Conservation (phyloP, 2,329 filamentous ascomycete species). For the Alternaria hordeiaustralica region DNA sequence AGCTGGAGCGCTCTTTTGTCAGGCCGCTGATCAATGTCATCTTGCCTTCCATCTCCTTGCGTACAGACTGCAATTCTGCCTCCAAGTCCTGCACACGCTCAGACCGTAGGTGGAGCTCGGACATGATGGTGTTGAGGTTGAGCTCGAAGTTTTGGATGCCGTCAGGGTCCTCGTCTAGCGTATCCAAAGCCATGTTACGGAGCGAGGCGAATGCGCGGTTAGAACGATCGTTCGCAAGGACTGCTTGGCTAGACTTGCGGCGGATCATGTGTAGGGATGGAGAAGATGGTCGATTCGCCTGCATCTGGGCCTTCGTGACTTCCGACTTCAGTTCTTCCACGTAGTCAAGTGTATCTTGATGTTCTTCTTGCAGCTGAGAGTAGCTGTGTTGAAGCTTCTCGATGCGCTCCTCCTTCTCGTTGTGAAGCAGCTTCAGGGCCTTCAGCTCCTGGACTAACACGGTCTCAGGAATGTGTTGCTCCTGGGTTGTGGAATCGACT, state of each 20-base stretch:
- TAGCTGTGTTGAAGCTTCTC: constrained; percentile 78
- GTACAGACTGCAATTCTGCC: constrained; percentile 78
- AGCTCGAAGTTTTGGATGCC: constrained; percentile 91
- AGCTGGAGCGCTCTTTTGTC: constrained; percentile 88
- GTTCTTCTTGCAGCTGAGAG: constrained; percentile 79
- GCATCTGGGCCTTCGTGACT: constrained; percentile 77
- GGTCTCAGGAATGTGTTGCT: constrained; percentile 16
- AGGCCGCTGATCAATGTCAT: constrained; percentile 94
- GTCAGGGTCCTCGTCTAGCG: constrained; percentile 82
- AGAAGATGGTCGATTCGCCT: constrained; percentile 66
- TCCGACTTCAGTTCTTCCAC: constrained; percentile 92
- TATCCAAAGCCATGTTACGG: constrained; percentile 84
- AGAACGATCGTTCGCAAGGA: constrained; percentile 86
- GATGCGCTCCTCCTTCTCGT: constrained; percentile 79
- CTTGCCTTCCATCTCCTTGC: constrained; percentile 97
- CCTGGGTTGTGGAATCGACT: constrained; percentile 26
- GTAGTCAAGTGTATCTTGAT: constrained; percentile 80
- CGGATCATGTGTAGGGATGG: constrained; percentile 80
- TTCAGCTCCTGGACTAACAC: constrained; percentile 67
- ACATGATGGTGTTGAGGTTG: constrained; percentile 89
- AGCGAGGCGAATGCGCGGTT: constrained; percentile 90
- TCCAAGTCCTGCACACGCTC: constrained; percentile 92
- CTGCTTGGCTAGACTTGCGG: constrained; percentile 89
- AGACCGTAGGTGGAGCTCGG: constrained; percentile 84
- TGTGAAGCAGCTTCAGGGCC: constrained; percentile 71